Evolutionary conservation across 257 asterid genomes (phyloP), one percentile per base, ranked within the genome.

Genomic region (Ilex aquifolium): DNA sequence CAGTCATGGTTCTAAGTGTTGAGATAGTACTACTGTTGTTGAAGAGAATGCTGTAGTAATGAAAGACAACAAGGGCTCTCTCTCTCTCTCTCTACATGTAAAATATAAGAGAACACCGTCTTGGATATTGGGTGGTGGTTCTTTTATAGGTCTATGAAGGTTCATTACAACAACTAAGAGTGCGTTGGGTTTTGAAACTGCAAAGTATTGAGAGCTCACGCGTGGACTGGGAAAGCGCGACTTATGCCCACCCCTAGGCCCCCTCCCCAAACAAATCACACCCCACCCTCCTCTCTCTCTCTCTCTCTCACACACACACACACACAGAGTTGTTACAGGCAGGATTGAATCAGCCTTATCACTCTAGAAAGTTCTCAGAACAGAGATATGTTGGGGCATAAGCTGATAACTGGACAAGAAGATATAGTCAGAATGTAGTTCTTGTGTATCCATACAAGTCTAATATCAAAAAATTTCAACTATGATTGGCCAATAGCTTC

Each of bases 191-290:
- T 69, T 79, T 62, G 82, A 68, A 75, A 77, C 63, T 61, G 39
- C 68, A 74, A 69, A 68, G 61, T 65, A 63, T 59, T 32, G 74
- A 39, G 64, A 63, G 67, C 68, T 72, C 84, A 78, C 83, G 88
- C 86, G 86, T 85, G 90, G 61, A 62, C 57, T 76, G 76, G 85
- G 75, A 65, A 74, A 79, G 83, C 86, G 83, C 78, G 83, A 80
- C 69, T 68, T 54, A 44, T 62, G 70, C 61, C 67, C 62, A 66
- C 58, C 52, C 42, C 42, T 36, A 36, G 42, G 42, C 57, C 54
- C 63, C 27, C 27, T 21, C 27, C 27, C 75, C 12, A 56, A 59
- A 46, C 63, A 40, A 40, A 66, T 63, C 31, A 52, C 17, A 63
- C 16, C 10, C 52, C 42, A 48, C 59, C 53, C 48, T 55, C 63